Base-by-base conservation (phyloP, 345 rosid species). In the Syzygium jambos region DNA sequence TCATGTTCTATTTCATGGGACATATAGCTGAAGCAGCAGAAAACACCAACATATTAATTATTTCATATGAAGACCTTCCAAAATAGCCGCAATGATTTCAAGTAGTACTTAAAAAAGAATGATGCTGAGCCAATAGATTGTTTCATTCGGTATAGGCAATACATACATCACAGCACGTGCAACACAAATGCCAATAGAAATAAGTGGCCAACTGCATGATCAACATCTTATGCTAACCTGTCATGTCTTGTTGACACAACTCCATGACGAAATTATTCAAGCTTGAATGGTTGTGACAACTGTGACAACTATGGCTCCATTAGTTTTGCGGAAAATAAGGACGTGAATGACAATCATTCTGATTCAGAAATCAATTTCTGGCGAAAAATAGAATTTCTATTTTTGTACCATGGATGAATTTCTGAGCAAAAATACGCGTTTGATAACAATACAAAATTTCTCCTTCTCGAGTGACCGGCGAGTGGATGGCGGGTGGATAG, bases 401-500 rank as follows among this genome's bases (percentile, higher is more conserved):
- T 41, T 41, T 2, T 41, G 6, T 41, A 1, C 43, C 5, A 41
- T 41, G 43, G 6, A 41, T 41, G 43, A 41, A 41, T 41, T 41
- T 41, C 5, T 41, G 43, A 41, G 43, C 3, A 41, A 41, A 41
- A 41, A 41, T 41, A 41, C 1, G 5, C 1, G 5, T 41, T 41
- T 41, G 43, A 41, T 41, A 41, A 41, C 43, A 41, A 41, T 4
- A 41, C 6, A 41, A 41, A 4, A 41, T 41, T 41, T 41, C 43
- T 41, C 43, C 6, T 6, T 4, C 43, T 41, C 43, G 1, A 2
- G 5, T 41, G 43, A 1, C 1, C 43, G 1, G 5, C 5, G 4
- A 41, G 43, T 41, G 43, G 43, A 41, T 6, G 6, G 6, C 43
- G 43, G 43, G 43, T 2, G 6, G 43, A 4, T 4, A 4, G 43